Base-by-base conservation (phyloP, 176 grass and related monocot genomes). In the Musa troglodytarum region DNA sequence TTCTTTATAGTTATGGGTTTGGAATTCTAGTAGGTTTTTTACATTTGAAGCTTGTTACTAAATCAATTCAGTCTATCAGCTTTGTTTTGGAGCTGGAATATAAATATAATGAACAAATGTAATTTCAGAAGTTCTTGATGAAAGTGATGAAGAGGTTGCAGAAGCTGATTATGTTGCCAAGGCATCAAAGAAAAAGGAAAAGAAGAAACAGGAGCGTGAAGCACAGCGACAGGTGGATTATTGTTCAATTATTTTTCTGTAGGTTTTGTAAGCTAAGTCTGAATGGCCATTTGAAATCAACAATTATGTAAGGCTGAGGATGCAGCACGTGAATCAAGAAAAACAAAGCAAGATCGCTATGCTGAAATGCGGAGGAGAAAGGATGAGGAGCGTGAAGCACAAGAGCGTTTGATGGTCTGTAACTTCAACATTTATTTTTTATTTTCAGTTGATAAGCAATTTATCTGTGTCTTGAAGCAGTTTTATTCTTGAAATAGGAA, bases 311-410 rank as follows among this genome's bases (percentile, higher is more conserved):
- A 98, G 90, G 86, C 82, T 71, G 90, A 98, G 63, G 90, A 84
- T 55, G 80, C 77, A 6, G 77, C 83, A 22, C 82, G 73, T 65
- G 84, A 93, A 78, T 85, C 75, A 22, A 91, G 83, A 81, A 88
- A 72, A 56, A 83, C 80, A 79, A 98, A 98, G 66, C 88, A 93
- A 77, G 88, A 98, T 34, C 80, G 21, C n/a, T 98, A 98, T 56
- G 85, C 85, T 5, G 90, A 93, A 55, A 98, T 89, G 88, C 85
- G 90, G 72, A 90, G 90, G 75, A 93, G 59, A 80, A 98, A 93
- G 78, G 94, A 98, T 51, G 94, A 98, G 68, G 94, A 91, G 77
- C 90, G 88, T 61, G 94, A 98, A 82, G 82, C 80, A 11, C 84
- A 90, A 55, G 94, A 98, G 82, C 89, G 74, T 52, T 82, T 85